Conservation (phyloP, 208 protist genomes). For the Trypanosoma melophagium region DNA sequence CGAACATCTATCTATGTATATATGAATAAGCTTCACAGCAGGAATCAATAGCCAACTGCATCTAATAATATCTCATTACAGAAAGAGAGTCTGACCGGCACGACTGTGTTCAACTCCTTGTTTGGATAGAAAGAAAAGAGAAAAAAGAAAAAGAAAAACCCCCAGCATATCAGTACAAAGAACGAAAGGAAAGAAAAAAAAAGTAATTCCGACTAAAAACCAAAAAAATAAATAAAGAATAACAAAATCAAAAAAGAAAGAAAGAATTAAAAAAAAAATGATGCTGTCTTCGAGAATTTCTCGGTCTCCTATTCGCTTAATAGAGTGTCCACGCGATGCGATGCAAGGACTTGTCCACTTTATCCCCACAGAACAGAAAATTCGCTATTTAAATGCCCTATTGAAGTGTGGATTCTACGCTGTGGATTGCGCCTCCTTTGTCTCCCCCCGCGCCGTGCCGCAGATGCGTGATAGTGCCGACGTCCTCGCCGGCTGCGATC, state of each 20-base stretch:
- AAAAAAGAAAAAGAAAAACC: neutral
- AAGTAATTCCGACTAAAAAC: conserved; percentile 2
- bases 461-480: conserved; percentile 46
- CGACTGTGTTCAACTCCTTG: conserved; percentile 2
- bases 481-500: conserved; percentile 29
- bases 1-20: neutral
- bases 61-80: neutral
- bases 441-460: conserved; percentile 40
- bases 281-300: conserved; percentile 7
- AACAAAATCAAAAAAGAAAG: neutral
- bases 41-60: too few species aligned
- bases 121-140: neutral
- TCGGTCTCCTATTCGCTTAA: conserved; percentile 27
- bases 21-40: neutral
- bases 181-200: neutral
- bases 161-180: neutral
- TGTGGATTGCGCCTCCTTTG: conserved; percentile 40
- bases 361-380: conserved; percentile 41
- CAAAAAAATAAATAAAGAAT: conserved; percentile 4
- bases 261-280: neutral
- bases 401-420: conserved; percentile 39
- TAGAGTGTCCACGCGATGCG: conserved; percentile 44
- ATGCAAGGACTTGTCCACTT: conserved; percentile 43
- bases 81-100: neutral
- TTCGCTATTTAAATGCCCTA: conserved; percentile 34